Base-by-base conservation (phyloP, 768 basidiomycete genomes). In the Boletus edulis region DNA sequence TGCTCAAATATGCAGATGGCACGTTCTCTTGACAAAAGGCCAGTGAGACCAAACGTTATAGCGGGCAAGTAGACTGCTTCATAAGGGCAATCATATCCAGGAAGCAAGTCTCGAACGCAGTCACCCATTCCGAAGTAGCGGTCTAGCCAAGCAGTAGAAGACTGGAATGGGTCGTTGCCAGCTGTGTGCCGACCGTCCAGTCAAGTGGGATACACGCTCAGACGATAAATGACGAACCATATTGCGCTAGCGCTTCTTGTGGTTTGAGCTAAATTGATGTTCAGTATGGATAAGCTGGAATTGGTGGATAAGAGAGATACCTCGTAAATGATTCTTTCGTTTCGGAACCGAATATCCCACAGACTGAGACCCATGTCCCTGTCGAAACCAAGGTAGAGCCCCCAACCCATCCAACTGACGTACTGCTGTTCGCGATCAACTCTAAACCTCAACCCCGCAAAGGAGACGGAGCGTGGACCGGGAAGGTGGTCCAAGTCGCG, bases 361-460 rank as follows among this genome's bases (percentile, higher is more conserved):
- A 85, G 67, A 54, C 75, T 79, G 57, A 84, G 58, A 14, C 83
- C 86, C 84, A 86, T 86, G 62, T 87, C 86, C 29, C 83, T 67
- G 52, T 84, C 82, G 62, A 86, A 87, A 47, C 81, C 79, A 31
- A 85, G 72, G 57, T 80, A 85, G 67, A 85, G 51, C 0, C 76
- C 73, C 83, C 83, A 86, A 3, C 82, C 82, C 81, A 87, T 81
- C 85, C 85, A 87, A 43, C 76, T 81, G n/a, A 87, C 67, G 57
- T 80, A 85, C 58, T 81, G 75, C 42, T 72, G 68, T 37, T 75
- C 73, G 22, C 62, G 62, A 59, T 87, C 81, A 2, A 86, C 78
- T 39, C 81, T 72, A 63, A 80, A 86, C 4, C 85, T 75, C 55
- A 80, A 63, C 0, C 86, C 85, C 9, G 78, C 78, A 65, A 86